Evolutionary conservation across 2,329 filamentous ascomycete genomes (phyloP), one percentile per base, ranked within the genome.

Genomic region (Penicillium sp.): DNA sequence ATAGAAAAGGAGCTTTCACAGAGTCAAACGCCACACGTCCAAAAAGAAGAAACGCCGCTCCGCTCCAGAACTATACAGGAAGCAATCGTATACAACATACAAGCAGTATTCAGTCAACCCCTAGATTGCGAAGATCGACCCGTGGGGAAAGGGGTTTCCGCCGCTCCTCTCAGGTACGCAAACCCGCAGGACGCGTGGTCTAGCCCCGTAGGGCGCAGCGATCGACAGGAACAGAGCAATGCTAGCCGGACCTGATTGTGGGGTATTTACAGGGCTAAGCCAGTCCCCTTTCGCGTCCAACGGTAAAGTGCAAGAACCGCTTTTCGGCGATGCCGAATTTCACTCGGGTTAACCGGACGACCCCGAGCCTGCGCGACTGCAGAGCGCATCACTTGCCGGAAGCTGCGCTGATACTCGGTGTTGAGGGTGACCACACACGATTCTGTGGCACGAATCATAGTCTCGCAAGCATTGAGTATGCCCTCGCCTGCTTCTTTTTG

Each of bases 361-460:
- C 92, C 92, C 48, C 89, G 87, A 49, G 95, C 91, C 72, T 95
- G 90, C 13, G 90, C 89, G 16, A 97, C 81, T 31, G 92, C 91
- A 58, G 89, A 93, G 48, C 92, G 88, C 92, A 97, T 96, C 35
- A 96, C 92, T 76, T 92, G 93, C 65, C 91, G 89, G 78, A 97
- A 96, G 75, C 95, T 96, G 65, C 92, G 84, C 89, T 96, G 92
- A 74, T 96, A 97, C 72, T 96, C 92, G 1, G 92, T 96, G 71
- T 90, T 94, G 50, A 96, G 80, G 11, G 92, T 96, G 55, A 94
- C 91, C 20, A 96, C 90, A 70, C 92, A 96, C 5, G 91, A 92
- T 75, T 97, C 92, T 64, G 96, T 92, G 14, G 92, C 92, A 40
- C 91, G 85, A 32, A 96, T 90, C 65, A 96, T 95, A 4, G 90